Evolutionary conservation across 2,329 filamentous ascomycete species (phyloP), one percentile per base, ranked within the genome.

Genomic region (Diaporthe velutina): DNA sequence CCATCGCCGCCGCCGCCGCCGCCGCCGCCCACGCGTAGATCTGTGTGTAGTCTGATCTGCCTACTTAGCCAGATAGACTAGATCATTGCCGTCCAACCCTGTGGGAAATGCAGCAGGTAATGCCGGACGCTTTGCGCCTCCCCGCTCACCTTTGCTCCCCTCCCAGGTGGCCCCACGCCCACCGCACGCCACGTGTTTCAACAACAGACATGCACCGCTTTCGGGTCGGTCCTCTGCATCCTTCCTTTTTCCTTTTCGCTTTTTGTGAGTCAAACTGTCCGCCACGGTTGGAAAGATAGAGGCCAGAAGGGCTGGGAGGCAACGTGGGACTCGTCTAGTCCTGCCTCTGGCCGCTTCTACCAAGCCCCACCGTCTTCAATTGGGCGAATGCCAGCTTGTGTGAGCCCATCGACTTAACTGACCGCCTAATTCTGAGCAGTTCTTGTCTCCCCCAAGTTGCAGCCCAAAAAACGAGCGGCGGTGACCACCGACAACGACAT

Each of bases 131-230:
- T 10, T 38, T 5, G 35, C 33, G 17, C 9, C 45, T 22, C n/a
- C 6, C 17, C 19, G 9, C 66, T 22, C 33, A 30, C n/a, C 8
- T 15, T 12, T 5, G 6, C 2, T 42, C 33, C 48, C 40, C 54
- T 9, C 35, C 25, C 28, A 22, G 8, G 30, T 9, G n/a, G 40
- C 10, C n/a, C 68, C 40, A 48, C 35, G 48, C 54, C 40, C 40
- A 40, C 25, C 38, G 55, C 58, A 22, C 73, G 73, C 73, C 73
- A 74, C 73, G 45, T 71, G 73, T 74, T 74, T 74, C 73, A 71
- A 66, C 38, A 71, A 54, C 66, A 70, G 67, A 42, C 73, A 55
- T 42, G 12, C 60, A 40, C 30, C 22, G 45, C 61, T 7, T 52
- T 22, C 48, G 67, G 67, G n/a, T 55, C 52, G 33, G 67, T 70